Percentiles rank a stretch among this genome's conserved stretches.
These are phyloP conservation scores for Trametes sanguinea DNA, from an alignment of 768 basidiomycete species.

Conservation along the genomic window DNA sequence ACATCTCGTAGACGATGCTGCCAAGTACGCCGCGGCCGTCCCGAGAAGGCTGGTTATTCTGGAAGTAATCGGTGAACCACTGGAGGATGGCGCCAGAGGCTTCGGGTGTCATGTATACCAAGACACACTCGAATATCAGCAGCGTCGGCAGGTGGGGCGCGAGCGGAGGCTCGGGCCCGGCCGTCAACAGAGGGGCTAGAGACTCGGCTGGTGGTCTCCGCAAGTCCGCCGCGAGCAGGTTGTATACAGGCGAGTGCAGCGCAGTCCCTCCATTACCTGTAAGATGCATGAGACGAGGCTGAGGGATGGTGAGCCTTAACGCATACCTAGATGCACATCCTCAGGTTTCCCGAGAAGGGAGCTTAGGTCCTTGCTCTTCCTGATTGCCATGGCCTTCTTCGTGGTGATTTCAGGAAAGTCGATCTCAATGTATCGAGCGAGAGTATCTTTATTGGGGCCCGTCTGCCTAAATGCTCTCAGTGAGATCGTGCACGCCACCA, in stretches of 20 bases:
- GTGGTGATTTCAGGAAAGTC: conserved; percentile 88
- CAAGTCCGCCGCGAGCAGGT: conserved; percentile 79
- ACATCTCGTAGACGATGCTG: conserved; percentile 90
- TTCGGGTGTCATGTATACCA: conserved; percentile 79
- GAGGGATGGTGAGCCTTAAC: background rate
- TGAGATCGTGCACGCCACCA: background rate
- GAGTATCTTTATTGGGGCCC: conserved; percentile 47
- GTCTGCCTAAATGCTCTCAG: conserved; percentile 44
- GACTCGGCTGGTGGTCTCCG: conserved; percentile 54
- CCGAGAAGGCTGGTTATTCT: conserved; percentile 16
- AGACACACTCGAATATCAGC: conserved; percentile 89
- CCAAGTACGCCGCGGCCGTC: conserved; percentile 41
- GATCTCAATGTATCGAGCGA: conserved; percentile 78
- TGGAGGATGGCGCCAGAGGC: conserved; percentile 59
- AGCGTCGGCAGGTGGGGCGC: conserved; percentile 74
- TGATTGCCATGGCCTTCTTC: conserved; percentile 81
- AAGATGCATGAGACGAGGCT: background rate
- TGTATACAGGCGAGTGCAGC: conserved; percentile 58
- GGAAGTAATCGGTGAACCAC: conserved; percentile 71
- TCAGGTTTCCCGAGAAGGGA: conserved; percentile 49
- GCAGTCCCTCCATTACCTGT: conserved; percentile 64
- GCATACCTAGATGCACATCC: conserved; percentile 47
- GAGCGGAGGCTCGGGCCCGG: conserved; percentile 42
- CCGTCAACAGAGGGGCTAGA: conserved; percentile 43
- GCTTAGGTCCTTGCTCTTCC: conserved; percentile 62